Conservation (phyloP, 805 yeast species). For the Nakazawaea siamensis region DNA sequence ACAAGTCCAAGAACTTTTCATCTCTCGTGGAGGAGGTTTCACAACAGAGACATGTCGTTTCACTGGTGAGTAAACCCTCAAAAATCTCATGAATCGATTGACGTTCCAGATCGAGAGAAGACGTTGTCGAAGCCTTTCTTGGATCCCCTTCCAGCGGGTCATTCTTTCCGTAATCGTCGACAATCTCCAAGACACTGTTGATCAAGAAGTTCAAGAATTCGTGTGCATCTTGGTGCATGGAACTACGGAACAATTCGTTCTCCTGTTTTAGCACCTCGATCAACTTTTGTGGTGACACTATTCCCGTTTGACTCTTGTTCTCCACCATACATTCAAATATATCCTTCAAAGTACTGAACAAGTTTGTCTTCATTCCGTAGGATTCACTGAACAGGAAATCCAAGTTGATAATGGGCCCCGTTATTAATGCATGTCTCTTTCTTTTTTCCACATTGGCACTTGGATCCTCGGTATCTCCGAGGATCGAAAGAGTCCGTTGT, state of each 20-base stretch:
- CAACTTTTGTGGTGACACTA: constrained; percentile 73
- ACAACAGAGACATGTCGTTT: constrained; percentile 84
- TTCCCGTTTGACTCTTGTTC: constrained; percentile 60
- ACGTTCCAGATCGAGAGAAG: constrained; percentile 12
- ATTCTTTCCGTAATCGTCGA: constrained; percentile 21
- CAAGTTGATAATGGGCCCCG: constrained; percentile 78
- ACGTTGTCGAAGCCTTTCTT: constrained; percentile 4
- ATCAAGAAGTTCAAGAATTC: constrained; percentile 85
- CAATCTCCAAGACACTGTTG: constrained; percentile 56
- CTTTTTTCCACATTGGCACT: constrained; percentile 56
- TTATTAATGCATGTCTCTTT: constrained; percentile 66
- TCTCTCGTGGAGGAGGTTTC: constrained; percentile 75
- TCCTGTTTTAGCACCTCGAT: constrained; percentile 72
- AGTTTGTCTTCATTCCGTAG: constrained; percentile 39
- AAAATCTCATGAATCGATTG: constrained; percentile 65
- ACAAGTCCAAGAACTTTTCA: constrained; percentile 80
- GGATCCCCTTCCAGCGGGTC: neutral
- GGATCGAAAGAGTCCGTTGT: constrained; percentile 36
- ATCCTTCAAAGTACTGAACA: constrained; percentile 71
- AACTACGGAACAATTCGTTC: constrained; percentile 77
- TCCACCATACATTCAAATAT: constrained; percentile 79
- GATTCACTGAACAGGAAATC: constrained; percentile 55
- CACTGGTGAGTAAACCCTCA: constrained; percentile 79
- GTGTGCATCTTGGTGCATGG: constrained; percentile 98
- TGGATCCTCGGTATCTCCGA: constrained; percentile 32